Evolutionary conservation across 1,284 basidiomycete genomes (phyloP), one percentile per base, ranked within the genome.

Genomic region (Cystobasidium pallidum): DNA sequence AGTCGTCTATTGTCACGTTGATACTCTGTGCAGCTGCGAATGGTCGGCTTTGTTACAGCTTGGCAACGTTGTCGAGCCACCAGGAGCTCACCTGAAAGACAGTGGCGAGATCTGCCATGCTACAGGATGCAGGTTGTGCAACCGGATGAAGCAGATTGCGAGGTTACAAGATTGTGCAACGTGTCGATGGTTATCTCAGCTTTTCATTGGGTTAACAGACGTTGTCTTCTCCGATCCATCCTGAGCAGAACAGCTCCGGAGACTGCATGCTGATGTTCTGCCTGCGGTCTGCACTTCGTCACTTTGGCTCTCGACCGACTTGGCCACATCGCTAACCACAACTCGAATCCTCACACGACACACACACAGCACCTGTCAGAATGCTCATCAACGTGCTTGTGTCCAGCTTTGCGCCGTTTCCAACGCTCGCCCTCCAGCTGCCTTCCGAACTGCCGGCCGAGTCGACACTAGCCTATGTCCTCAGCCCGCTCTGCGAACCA

Each of bases 381-480:
- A 64, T 64, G 36, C 51, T 71, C 67, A 83, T 82, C 21, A 63
- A 76, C 51, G 79, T 91, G 59, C 85, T 92, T 74, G 84, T 92
- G 75, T 87, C 88, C 10, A 83, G 89, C 1, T 91, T 91, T 78
- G 79, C 88, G 15, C 91, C 91, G 2, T 91, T 91, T 80, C 85
- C 88, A 24, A 88, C 89, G 1, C 81, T 91, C 28, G 86, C 87
- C 15, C 82, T 92, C 67, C 82, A 83, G 2, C 84, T 88, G 0
- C 85, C 88, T 0, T 82, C 83, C 0, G 81, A 84, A 10, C 85
- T 87, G 0, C 81, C 83, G 21, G 68, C 68, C 21, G 75, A 89
- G 15, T 80, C 82, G 15, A 82, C 84, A 59, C 80, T 91, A 28
- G 84, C 86, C 49, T 79, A 83, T 59, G 81, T 87, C 58, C 83